Percentiles rank a stretch among this genome's conserved stretches.
Evolutionary conservation across 2,329 filamentous ascomycete species (phyloP).

Genomic region (Bertia moriformis): DNA sequence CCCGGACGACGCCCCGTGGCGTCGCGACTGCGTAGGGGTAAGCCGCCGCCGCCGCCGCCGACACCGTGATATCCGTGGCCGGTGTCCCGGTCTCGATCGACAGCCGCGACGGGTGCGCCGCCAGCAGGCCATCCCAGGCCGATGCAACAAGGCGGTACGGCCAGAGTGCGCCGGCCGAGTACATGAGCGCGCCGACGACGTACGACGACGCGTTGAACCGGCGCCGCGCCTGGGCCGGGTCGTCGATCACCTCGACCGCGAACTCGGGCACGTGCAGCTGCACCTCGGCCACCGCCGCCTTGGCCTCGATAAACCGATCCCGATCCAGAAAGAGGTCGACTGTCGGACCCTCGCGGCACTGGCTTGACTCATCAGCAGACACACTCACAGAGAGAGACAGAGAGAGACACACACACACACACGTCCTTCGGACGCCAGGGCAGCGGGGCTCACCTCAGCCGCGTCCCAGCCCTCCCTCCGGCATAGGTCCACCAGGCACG

Average conservation of each 20-base stretch:
- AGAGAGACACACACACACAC: too few relatives aligned
- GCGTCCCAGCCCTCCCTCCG: conserved; percentile 12
- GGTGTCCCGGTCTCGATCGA: conserved; percentile 22
- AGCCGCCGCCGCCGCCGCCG: conserved; percentile 7
- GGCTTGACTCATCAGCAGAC: neutral
- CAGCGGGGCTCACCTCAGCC: conserved; percentile 14
- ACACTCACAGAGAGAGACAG: too few relatives aligned
- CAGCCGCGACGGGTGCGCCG: conserved; percentile 14
- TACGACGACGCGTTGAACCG: too few relatives aligned
- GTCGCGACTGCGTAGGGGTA: conserved; percentile 28
- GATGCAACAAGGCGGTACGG: conserved; percentile 32
- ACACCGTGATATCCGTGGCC: conserved; percentile 12
- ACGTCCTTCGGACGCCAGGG: neutral
- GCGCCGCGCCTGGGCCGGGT: conserved; percentile 15
- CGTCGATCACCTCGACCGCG: conserved; percentile 16
- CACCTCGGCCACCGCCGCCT: conserved; percentile 15
- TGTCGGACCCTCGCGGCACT: conserved; percentile 25
- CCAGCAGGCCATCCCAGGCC: conserved; percentile 25
- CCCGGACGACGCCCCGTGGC: conserved; percentile 22
- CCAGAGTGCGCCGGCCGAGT: conserved; percentile 31
- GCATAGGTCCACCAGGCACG: conserved; percentile 22
- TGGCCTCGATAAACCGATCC: conserved; percentile 16
- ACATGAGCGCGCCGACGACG: conserved; percentile 25
- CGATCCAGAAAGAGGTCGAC: conserved; percentile 27
- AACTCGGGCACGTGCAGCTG: conserved; percentile 23